phyloP scores from a whole-genome alignment of 2,329 filamentous ascomycete species.

The Nemania sp. region DNA sequence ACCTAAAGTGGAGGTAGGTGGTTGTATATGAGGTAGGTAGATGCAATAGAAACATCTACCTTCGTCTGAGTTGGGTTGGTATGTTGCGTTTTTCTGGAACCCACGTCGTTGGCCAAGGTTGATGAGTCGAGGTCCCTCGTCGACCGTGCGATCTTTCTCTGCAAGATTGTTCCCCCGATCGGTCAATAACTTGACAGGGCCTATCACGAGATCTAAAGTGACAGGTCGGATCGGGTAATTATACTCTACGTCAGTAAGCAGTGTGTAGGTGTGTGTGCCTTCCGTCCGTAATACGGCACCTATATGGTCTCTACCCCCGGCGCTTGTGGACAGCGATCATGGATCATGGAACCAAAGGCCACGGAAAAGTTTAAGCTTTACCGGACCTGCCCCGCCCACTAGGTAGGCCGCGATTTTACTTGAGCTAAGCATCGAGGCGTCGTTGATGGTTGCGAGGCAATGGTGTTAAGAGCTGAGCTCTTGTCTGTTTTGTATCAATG shows the following conservation, averaged over 20 bases:
- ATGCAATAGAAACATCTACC: not conserved
- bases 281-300: constrained; percentile 9
- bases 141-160: constrained; percentile 4
- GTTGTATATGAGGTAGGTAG: not conserved
- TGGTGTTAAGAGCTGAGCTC: constrained; percentile 16
- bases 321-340: constrained; percentile 13
- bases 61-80: not conserved
- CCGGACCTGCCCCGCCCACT: not conserved
- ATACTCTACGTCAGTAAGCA: constrained; percentile 12
- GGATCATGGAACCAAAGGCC: constrained; percentile 23
- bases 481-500: constrained; percentile 12
- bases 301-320: constrained; percentile 6
- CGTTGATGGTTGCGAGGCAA: constrained; percentile 12
- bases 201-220: constrained; percentile 29
- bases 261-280: constrained; percentile 1
- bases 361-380: constrained; percentile 27
- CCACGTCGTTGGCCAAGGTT: not conserved
- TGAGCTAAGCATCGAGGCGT: constrained; percentile 28
- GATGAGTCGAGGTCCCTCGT: constrained; percentile 6
- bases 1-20: not conserved
- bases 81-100: constrained; percentile 3
- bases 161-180: constrained; percentile 14
- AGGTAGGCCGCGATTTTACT: constrained; percentile 6
- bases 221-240: constrained; percentile 23
- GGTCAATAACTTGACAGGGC: constrained; percentile 15